Conservation (phyloP, 2,329 filamentous ascomycete genomes). For the Geoglossum cookeanum region DNA sequence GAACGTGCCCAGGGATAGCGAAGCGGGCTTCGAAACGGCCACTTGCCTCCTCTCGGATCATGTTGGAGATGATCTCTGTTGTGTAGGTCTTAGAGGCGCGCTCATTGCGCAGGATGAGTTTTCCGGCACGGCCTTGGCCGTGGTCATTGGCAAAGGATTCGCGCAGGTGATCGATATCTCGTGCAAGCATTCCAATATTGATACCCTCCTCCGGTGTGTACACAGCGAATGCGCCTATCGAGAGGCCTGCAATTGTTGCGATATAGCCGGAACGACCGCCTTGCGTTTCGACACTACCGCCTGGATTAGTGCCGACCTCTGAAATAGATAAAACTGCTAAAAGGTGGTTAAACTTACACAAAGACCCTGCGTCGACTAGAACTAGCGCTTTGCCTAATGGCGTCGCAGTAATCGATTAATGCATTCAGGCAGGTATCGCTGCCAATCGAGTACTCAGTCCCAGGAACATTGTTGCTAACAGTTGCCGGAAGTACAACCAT, state of each 20-base stretch:
- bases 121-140: constrained; percentile 75
- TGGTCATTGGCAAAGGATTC: constrained; percentile 69
- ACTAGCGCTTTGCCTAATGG: constrained; percentile 91
- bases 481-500: constrained; percentile 88
- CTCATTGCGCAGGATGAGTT: constrained; percentile 93
- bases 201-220: constrained; percentile 97
- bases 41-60: constrained; percentile 84
- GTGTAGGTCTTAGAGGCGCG: constrained; percentile 79
- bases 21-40: constrained; percentile 84
- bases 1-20: constrained; percentile 82
- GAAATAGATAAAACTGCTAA: not conserved
- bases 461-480: constrained; percentile 95
- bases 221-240: constrained; percentile 80
- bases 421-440: constrained; percentile 96
- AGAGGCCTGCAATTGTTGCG: constrained; percentile 72
- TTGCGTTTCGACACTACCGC: constrained; percentile 64
- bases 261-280: constrained; percentile 89
- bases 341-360: constrained; percentile 28
- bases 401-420: constrained; percentile 86
- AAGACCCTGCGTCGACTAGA: constrained; percentile 87
- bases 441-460: constrained; percentile 90
- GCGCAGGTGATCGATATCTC: constrained; percentile 77
- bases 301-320: not conserved
- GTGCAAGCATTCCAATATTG: constrained; percentile 76
- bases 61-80: constrained; percentile 83